These are phyloP conservation scores for Actinomortierella wolfii DNA, from an alignment of 371 early-diverging fungal genomes.

Conservation along the genomic window DNA sequence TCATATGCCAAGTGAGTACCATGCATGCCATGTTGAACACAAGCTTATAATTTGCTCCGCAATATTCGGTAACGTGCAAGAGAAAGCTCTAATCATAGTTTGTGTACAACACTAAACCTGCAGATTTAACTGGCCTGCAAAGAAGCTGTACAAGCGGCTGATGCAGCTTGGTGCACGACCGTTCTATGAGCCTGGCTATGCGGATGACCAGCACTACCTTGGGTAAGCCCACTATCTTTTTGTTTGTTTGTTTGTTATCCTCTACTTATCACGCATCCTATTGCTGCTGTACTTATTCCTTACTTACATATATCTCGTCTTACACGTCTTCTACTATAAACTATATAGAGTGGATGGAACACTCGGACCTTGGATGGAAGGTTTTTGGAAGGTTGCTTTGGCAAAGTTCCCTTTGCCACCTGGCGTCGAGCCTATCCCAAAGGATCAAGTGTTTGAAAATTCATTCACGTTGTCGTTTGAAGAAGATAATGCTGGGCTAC, in stretches of 20 bases:
- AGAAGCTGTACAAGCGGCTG: constrained; percentile 90
- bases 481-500: background rate
- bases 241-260: background rate
- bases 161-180: constrained; percentile 86
- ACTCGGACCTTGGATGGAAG: constrained; percentile 82
- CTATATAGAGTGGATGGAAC: constrained; percentile 75
- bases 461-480: constrained; percentile 30
- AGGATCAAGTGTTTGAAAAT: constrained; percentile 55
- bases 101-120: background rate
- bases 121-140: constrained; percentile 95
- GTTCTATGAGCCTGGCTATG: constrained; percentile 80
- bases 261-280: background rate
- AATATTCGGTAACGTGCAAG: no score
- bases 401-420: constrained; percentile 63
- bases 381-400: constrained; percentile 72
- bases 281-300: background rate
- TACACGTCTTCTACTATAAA: background rate
- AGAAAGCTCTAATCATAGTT: background rate
- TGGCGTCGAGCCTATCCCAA: constrained; percentile 55
- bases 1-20: constrained; percentile 78
- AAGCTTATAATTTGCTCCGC: background rate
- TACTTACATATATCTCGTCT: background rate
- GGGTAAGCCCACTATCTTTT: constrained; percentile 60
- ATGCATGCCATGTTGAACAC: background rate
- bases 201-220: constrained; percentile 96